Conservation (phyloP, 257 asterid genomes). For the Verbena officinalis region DNA sequence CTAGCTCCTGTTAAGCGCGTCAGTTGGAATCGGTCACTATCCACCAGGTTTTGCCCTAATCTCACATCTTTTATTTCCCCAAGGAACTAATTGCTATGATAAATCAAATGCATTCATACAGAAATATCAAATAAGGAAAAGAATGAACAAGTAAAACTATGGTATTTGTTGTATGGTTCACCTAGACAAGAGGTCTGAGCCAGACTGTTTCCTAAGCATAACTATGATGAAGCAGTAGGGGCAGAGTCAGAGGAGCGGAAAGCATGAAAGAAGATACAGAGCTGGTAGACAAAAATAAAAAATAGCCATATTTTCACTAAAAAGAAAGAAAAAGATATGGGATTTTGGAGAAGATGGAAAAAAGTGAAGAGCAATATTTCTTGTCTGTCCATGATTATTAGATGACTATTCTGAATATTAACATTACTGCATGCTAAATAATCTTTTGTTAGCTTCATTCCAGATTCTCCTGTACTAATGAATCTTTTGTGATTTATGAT, state of each 20-base stretch:
- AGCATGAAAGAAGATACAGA: slow-evolving; percentile 10
- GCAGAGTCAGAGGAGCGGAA: background rate
- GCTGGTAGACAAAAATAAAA: background rate
- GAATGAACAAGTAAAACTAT: background rate
- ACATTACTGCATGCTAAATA: slow-evolving; percentile 10
- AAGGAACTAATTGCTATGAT: slow-evolving; percentile 8
- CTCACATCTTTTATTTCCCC: slow-evolving; percentile 3
- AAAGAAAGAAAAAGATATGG: background rate
- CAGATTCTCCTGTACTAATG: slow-evolving; percentile 4
- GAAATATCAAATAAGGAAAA: background rate
- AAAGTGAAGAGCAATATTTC: slow-evolving; percentile 1
- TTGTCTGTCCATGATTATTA: background rate
- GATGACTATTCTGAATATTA: background rate
- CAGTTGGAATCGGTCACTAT: slow-evolving; percentile 90
- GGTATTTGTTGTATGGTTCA: background rate
- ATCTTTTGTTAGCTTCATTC: slow-evolving; percentile 5
- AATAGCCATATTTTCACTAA: background rate
- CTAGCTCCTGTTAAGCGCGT: slow-evolving; percentile 56
- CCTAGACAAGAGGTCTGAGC: background rate
- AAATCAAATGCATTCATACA: background rate
- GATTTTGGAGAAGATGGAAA: slow-evolving; percentile 6
- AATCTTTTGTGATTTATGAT: background rate
- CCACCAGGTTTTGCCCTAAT: slow-evolving; percentile 68
- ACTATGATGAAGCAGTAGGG: background rate
- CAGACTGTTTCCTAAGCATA: background rate